phyloP scores from a whole-genome alignment of 2,329 filamentous ascomycete species.

The Penicillium sp. region DNA sequence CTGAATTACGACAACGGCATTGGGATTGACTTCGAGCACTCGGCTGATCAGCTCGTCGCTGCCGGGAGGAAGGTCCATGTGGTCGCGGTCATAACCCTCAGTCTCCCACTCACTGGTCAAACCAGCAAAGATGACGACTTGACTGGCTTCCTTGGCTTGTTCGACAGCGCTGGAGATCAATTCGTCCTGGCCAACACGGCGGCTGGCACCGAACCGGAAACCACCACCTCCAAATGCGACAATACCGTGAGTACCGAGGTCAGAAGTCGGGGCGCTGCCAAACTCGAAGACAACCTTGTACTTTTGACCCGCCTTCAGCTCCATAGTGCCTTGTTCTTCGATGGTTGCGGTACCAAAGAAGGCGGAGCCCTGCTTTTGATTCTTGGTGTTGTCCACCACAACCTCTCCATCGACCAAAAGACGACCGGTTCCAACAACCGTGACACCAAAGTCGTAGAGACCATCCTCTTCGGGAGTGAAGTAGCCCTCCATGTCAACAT shows the following conservation, averaged over 20 bases:
- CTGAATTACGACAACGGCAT: conserved; percentile 68
- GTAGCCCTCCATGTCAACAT: conserved; percentile 56
- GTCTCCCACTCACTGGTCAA: conserved; percentile 78
- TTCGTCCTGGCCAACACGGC: conserved; percentile 51
- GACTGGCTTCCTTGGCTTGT: conserved; percentile 63
- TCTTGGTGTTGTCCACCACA: conserved; percentile 60
- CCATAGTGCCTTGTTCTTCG: conserved; percentile 56
- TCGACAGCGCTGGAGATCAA: conserved; percentile 62
- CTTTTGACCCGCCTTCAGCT: conserved; percentile 53
- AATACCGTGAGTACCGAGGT: conserved; percentile 45
- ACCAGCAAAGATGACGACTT: conserved; percentile 72
- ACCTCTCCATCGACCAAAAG: conserved; percentile 58
- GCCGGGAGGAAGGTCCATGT: conserved; percentile 52
- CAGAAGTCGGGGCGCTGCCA: conserved; percentile 53
- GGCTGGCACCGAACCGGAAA: conserved; percentile 57
- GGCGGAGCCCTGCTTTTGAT: conserved; percentile 56
- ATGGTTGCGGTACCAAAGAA: conserved; percentile 61
- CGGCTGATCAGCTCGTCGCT: conserved; percentile 57
- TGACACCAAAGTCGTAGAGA: conserved; percentile 60
- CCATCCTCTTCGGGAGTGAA: conserved; percentile 56
- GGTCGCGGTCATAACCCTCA: conserved; percentile 58
- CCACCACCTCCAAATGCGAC: conserved; percentile 54
- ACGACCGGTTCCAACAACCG: conserved; percentile 61
- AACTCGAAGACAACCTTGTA: conserved; percentile 58
- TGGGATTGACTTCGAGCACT: conserved; percentile 61